These are phyloP conservation scores for Ogataea populi-albae DNA, from an alignment of 805 yeast genomes.

Conservation along the genomic window DNA sequence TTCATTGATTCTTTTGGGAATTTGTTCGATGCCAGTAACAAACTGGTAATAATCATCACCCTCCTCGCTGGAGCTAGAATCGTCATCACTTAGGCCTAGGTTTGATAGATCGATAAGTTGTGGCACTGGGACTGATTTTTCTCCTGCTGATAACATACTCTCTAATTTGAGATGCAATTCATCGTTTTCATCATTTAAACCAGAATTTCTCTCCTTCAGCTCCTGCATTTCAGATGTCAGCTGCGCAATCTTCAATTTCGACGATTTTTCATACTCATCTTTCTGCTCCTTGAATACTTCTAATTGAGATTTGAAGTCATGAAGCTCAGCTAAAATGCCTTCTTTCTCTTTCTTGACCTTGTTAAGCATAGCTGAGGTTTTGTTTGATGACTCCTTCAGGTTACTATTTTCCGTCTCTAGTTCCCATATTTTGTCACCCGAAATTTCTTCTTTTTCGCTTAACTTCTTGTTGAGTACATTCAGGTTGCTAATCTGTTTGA, in stretches of 20 bases:
- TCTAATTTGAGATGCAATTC: slow-evolving; percentile 42
- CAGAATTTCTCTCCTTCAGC: slow-evolving; percentile 50
- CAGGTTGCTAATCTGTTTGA: slow-evolving; percentile 37
- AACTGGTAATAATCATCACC: too few relatives aligned
- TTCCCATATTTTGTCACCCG: slow-evolving; percentile 64
- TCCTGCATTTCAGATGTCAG: slow-evolving; percentile 44
- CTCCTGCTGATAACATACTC: slow-evolving; percentile 12
- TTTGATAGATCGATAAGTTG: too few relatives aligned
- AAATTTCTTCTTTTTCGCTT: slow-evolving; percentile 42
- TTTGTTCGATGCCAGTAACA: too few relatives aligned
- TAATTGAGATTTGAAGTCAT: slow-evolving; percentile 43
- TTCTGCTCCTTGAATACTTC: slow-evolving; percentile 45
- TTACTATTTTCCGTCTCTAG: slow-evolving; percentile 47
- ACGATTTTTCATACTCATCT: slow-evolving; percentile 38
- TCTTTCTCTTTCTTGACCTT: slow-evolving; percentile 39
- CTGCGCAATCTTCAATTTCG: slow-evolving; percentile 34
- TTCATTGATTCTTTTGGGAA: too few relatives aligned
- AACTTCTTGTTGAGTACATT: slow-evolving; percentile 30
- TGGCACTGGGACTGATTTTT: too few relatives aligned
- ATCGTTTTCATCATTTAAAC: slow-evolving; percentile 69
- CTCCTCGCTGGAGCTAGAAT: too few relatives aligned
- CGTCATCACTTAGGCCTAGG: too few relatives aligned
- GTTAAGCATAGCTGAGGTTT: slow-evolving; percentile 39
- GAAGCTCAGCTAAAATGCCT: slow-evolving; percentile 22
- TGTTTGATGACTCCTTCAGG: slow-evolving; percentile 42